Evolutionary conservation across 164 flowering plant genomes (phyloP).

Genomic region (Magnolia changhungtana): DNA sequence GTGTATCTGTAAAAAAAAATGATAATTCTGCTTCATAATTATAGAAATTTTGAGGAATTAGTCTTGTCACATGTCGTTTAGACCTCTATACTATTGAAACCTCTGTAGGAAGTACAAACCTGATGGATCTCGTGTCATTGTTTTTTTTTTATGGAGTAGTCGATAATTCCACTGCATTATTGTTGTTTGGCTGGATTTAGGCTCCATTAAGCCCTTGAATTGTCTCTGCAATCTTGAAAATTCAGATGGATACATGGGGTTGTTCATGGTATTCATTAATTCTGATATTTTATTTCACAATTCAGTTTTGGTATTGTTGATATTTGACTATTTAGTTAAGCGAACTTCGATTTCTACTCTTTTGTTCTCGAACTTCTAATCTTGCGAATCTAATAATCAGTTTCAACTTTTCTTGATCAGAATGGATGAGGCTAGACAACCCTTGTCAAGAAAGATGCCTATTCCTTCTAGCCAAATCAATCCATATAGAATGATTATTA

Average conservation of each 20-base stretch:
- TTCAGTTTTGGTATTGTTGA: background rate
- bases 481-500: constrained; percentile 61
- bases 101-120: background rate
- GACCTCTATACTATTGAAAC: background rate
- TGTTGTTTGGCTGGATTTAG: background rate
- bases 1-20: background rate
- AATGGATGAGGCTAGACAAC: constrained; percentile 70
- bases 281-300: background rate
- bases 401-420: constrained; percentile 25
- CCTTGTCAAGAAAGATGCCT: constrained; percentile 60
- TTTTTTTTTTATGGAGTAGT: background rate
- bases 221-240: background rate
- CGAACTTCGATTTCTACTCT: background rate
- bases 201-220: background rate
- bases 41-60: too few species aligned
- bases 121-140: background rate
- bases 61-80: background rate
- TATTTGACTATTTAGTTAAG: background rate
- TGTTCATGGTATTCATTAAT: background rate
- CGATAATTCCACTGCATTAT: background rate
- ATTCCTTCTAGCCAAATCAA: constrained; percentile 59
- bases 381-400: background rate
- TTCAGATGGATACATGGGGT: background rate
- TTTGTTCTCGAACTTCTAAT: background rate
- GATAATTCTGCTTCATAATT: too few species aligned